Evolutionary conservation across 495 filamentous ascomycete genomes (phyloP).

Genomic region (Penicillium dipodomyicola): DNA sequence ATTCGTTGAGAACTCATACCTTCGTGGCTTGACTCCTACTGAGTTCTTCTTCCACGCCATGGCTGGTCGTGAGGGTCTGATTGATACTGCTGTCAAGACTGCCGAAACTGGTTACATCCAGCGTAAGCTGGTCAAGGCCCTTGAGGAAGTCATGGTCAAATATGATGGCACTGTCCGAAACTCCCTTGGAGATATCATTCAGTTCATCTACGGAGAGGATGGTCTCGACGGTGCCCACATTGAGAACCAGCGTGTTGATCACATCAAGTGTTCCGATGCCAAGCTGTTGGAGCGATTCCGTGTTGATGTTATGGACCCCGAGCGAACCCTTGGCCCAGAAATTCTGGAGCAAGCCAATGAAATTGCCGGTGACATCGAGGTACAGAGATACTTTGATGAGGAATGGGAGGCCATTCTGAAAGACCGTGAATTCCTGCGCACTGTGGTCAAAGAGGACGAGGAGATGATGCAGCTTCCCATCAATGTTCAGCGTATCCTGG

Average conservation of each 20-base stretch:
- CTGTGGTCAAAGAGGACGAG: slow-evolving; percentile 64
- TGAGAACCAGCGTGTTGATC: slow-evolving; percentile 86
- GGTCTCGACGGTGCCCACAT: slow-evolving; percentile 88
- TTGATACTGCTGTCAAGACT: slow-evolving; percentile 99
- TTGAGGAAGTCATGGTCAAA: slow-evolving; percentile 96
- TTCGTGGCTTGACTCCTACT: slow-evolving; percentile 89
- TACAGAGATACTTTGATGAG: slow-evolving; percentile 80
- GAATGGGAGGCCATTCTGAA: slow-evolving; percentile 77
- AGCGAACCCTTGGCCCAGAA: slow-evolving; percentile 59
- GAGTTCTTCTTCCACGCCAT: slow-evolving; percentile 99
- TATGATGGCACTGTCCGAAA: slow-evolving; percentile 98
- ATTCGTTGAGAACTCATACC: slow-evolving; percentile 98
- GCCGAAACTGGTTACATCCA: slow-evolving; percentile 99
- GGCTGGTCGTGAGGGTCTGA: slow-evolving; percentile 99
- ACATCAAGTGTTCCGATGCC: slow-evolving; percentile 68
- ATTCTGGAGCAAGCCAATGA: slow-evolving; percentile 83
- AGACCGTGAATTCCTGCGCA: slow-evolving; percentile 74
- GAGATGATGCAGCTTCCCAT: slow-evolving; percentile 86
- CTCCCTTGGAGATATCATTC: slow-evolving; percentile 92
- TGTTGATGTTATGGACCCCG: slow-evolving; percentile 91
- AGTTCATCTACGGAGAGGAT: slow-evolving; percentile 98
- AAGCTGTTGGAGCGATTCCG: slow-evolving; percentile 77
- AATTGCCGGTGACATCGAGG: slow-evolving; percentile 78
- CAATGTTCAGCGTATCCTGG: slow-evolving; percentile 85
- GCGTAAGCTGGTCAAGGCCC: slow-evolving; percentile 92